Conservation (phyloP, 2,329 filamentous ascomycete genomes). For the Paecilomyces fulvus region DNA sequence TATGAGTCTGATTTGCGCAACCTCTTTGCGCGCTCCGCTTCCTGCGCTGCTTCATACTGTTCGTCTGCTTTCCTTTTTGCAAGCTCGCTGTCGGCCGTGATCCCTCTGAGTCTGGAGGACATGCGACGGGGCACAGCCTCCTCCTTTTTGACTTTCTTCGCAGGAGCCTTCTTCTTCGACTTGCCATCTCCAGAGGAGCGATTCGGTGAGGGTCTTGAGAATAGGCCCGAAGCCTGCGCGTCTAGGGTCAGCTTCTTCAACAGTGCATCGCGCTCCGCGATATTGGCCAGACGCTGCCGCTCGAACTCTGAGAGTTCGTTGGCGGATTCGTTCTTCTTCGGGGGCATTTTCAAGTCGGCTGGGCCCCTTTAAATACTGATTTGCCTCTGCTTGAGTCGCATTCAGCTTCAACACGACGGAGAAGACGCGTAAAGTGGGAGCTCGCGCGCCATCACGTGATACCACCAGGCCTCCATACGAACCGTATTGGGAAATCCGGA, state of each 20-base stretch:
- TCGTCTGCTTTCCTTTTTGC: slow-evolving; percentile 62
- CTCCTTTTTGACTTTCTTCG: slow-evolving; percentile 55
- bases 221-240: slow-evolving; percentile 60
- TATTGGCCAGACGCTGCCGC: slow-evolving; percentile 74
- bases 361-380: background rate
- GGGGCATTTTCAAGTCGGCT: slow-evolving; percentile 35
- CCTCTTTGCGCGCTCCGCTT: slow-evolving; percentile 53
- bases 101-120: slow-evolving; percentile 53
- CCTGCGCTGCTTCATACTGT: slow-evolving; percentile 48
- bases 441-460: slow-evolving; percentile 17
- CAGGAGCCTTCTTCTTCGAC: slow-evolving; percentile 37
- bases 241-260: slow-evolving; percentile 66
- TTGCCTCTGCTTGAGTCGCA: background rate
- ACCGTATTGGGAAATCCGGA: background rate
- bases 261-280: slow-evolving; percentile 74
- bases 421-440: slow-evolving; percentile 8
- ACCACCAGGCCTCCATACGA: background rate
- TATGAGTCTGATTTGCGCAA: slow-evolving; percentile 59
- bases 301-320: slow-evolving; percentile 74
- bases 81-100: slow-evolving; percentile 58
- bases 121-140: slow-evolving; percentile 50
- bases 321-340: slow-evolving; percentile 30
- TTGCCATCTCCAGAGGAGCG: slow-evolving; percentile 40
- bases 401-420: background rate
- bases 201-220: slow-evolving; percentile 45